A percentile compares a stretch with the other conserved stretches of the same genome.
Conservation (phyloP, 2,329 filamentous ascomycete genomes). For the Ramularia endophylla region DNA sequence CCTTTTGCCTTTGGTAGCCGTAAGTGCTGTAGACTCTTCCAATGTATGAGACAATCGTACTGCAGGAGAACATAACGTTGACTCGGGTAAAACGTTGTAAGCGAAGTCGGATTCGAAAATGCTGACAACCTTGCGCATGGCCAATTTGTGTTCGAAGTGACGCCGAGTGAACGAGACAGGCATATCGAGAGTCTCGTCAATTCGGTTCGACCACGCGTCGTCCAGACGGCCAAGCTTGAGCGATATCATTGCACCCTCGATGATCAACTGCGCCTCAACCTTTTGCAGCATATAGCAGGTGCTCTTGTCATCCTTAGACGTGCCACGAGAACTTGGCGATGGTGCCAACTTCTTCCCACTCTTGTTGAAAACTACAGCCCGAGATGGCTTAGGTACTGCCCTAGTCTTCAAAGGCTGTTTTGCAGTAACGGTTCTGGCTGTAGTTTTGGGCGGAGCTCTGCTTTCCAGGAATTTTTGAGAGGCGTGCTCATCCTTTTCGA, state of each 20-base stretch:
- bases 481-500: neutral
- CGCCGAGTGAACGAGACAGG: conserved; percentile 7
- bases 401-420: neutral
- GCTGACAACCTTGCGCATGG: conserved; percentile 10
- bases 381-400: neutral
- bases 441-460: too few relatives aligned
- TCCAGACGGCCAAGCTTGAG: conserved; percentile 5
- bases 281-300: conserved; percentile 12
- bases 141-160: conserved; percentile 7
- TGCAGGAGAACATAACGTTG: conserved; percentile 80
- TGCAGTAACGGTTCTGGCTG: neutral
- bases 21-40: conserved; percentile 1
- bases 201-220: neutral
- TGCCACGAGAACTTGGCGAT: neutral
- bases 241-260: conserved; percentile 9
- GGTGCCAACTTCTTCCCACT: neutral
- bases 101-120: conserved; percentile 58
- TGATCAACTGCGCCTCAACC: conserved; percentile 6
- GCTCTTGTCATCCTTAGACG: neutral
- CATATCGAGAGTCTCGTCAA: conserved; percentile 4
- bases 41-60: conserved; percentile 33
- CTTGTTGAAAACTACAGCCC: neutral
- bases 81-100: conserved; percentile 57
- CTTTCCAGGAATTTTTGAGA: neutral
- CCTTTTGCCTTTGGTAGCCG: conserved; percentile 2